phyloP scores from a whole-genome alignment of 2,329 filamentous ascomycete genomes.

The Colletotrichum sp. region DNA sequence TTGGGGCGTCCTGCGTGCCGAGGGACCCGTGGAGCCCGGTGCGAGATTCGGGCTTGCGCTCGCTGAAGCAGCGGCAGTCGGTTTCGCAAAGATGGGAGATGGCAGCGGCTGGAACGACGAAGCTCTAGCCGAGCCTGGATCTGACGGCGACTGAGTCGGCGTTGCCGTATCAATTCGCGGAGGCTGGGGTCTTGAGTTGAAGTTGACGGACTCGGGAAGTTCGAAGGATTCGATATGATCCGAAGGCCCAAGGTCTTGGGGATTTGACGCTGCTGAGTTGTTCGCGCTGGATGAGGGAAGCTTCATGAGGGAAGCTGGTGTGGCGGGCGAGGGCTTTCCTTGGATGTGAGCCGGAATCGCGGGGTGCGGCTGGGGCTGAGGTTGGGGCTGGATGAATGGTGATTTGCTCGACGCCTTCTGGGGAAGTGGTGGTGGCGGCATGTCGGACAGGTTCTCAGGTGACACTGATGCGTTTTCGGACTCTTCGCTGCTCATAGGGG shows the following conservation, averaged over 20 bases:
- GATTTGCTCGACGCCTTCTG: constrained; percentile 69
- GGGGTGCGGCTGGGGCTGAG: constrained; percentile 26
- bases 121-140: constrained; percentile 52
- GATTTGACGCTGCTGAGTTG: constrained; percentile 34
- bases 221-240: constrained; percentile 64
- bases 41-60: constrained; percentile 70
- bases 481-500: constrained; percentile 48
- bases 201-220: constrained; percentile 74
- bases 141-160: constrained; percentile 45
- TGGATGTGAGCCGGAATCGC: constrained; percentile 30
- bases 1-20: constrained; percentile 59
- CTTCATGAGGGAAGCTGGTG: constrained; percentile 88
- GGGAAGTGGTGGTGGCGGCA: constrained; percentile 73
- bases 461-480: constrained; percentile 73
- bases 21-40: constrained; percentile 53
- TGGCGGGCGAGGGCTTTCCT: constrained; percentile 70
- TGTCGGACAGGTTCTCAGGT: constrained; percentile 67
- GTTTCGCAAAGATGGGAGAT: constrained; percentile 51
- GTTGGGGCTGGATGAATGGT: constrained; percentile 68
- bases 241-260: constrained; percentile 43
- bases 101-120: constrained; percentile 54
- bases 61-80: constrained; percentile 53
- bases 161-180: constrained; percentile 57
- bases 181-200: constrained; percentile 47
- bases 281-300: constrained; percentile 63